These are phyloP conservation scores for Rhytidhysteron rufulum DNA, from an alignment of 2,329 filamentous ascomycete genomes.

Conservation along the genomic window DNA sequence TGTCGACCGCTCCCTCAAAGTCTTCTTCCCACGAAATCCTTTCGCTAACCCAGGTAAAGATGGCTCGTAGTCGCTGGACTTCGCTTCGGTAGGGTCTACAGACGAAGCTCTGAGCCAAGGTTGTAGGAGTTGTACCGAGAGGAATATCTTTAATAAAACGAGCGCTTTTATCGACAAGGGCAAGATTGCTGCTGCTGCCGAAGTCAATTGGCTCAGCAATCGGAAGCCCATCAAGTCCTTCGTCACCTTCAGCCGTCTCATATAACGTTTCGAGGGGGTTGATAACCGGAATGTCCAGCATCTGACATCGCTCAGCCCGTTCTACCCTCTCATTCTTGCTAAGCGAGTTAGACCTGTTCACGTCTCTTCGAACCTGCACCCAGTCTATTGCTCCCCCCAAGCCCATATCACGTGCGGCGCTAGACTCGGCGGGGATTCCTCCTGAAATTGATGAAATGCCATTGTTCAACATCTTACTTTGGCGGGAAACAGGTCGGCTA, in stretches of 20 bases:
- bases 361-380: slow-evolving; percentile 95
- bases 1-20: slow-evolving; percentile 79
- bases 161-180: slow-evolving; percentile 90
- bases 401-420: slow-evolving; percentile 67
- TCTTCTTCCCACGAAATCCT: slow-evolving; percentile 95
- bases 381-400: slow-evolving; percentile 68
- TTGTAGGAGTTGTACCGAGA: slow-evolving; percentile 74
- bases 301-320: slow-evolving; percentile 82
- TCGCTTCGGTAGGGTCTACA: slow-evolving; percentile 93
- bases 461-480: slow-evolving; percentile 38
- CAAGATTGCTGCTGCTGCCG: slow-evolving; percentile 70
- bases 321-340: slow-evolving; percentile 85
- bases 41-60: slow-evolving; percentile 97
- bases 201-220: slow-evolving; percentile 83
- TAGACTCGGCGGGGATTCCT: slow-evolving; percentile 32
- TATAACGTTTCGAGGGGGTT: slow-evolving; percentile 87
- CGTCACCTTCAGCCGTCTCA: slow-evolving; percentile 82
- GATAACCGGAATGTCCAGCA: slow-evolving; percentile 87
- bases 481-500: slow-evolving; percentile 40
- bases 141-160: slow-evolving; percentile 84
- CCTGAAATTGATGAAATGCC: slow-evolving; percentile 55
- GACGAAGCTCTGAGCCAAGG: slow-evolving; percentile 84
- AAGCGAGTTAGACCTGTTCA: slow-evolving; percentile 91
- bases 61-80: slow-evolving; percentile 85
- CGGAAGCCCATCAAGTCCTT: slow-evolving; percentile 78